Conservation (phyloP, 2,329 filamentous ascomycete species). For the Kalmusia sp. region DNA sequence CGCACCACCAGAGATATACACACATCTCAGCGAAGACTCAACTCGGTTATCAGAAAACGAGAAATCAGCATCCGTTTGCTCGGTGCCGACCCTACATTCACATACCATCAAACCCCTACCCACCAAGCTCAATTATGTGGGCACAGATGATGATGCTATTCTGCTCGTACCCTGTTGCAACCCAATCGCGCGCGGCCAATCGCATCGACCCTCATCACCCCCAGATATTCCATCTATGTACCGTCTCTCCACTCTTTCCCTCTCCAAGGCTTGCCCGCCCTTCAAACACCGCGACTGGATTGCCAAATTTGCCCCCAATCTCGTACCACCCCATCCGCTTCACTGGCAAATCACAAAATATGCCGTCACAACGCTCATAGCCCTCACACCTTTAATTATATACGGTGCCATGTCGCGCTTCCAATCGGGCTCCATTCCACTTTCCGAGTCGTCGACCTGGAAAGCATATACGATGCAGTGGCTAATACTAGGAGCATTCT, state of each 20-base stretch:
- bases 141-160: slow-evolving; percentile 11
- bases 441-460: slow-evolving; percentile 20
- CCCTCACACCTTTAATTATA: slow-evolving; percentile 26
- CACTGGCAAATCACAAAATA: slow-evolving; percentile 13
- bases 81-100: background rate
- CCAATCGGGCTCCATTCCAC: slow-evolving; percentile 25
- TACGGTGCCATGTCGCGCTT: slow-evolving; percentile 34
- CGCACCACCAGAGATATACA: background rate
- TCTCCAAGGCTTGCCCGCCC: background rate
- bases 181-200: slow-evolving; percentile 4
- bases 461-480: slow-evolving; percentile 32
- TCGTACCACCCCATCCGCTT: background rate
- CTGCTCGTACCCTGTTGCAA: slow-evolving; percentile 21
- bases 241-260: background rate
- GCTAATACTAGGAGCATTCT: slow-evolving; percentile 17
- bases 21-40: background rate
- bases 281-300: slow-evolving; percentile 5
- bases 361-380: slow-evolving; percentile 14
- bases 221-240: background rate
- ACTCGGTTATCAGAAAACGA: background rate
- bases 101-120: slow-evolving; percentile 7
- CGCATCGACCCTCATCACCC: background rate
- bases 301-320: background rate
- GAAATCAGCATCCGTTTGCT: slow-evolving; percentile 1
- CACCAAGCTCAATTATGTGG: slow-evolving; percentile 12